These are phyloP conservation scores for Ophiostoma tasmaniense DNA, from an alignment of 2,329 filamentous ascomycete genomes.

Conservation along the genomic window DNA sequence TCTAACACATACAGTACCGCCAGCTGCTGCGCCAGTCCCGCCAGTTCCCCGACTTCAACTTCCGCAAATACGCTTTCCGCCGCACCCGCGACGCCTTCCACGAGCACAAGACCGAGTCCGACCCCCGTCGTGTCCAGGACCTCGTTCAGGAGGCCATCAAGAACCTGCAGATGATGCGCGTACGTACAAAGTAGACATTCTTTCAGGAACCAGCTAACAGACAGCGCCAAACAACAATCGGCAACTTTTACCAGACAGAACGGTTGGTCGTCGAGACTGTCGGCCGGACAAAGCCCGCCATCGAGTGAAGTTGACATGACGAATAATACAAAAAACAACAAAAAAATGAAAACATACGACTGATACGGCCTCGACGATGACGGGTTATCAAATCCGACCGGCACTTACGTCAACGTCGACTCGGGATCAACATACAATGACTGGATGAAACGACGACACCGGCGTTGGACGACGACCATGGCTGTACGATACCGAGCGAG, in stretches of 20 bases:
- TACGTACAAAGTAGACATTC: slow-evolving; percentile 30
- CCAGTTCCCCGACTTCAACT: slow-evolving; percentile 93
- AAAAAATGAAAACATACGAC: neutral
- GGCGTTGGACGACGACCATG: neutral
- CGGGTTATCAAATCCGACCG: neutral
- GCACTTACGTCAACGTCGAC: neutral
- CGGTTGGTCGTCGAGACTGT: slow-evolving; percentile 71
- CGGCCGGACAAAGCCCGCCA: slow-evolving; percentile 2
- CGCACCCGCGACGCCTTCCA: slow-evolving; percentile 85
- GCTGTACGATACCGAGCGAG: neutral
- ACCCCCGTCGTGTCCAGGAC: slow-evolving; percentile 73
- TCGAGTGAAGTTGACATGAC: neutral
- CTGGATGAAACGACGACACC: neutral
- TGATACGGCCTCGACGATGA: neutral
- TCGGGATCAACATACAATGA: neutral
- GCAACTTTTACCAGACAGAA: slow-evolving; percentile 90
- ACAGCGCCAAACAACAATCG: slow-evolving; percentile 82
- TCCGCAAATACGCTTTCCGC: slow-evolving; percentile 90
- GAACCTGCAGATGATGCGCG: slow-evolving; percentile 86
- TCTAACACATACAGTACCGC: slow-evolving; percentile 59
- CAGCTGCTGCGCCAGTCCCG: slow-evolving; percentile 77
- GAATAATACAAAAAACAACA: neutral
- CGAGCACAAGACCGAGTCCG: slow-evolving; percentile 64
- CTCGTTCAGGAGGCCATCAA: slow-evolving; percentile 80
- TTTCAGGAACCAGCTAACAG: slow-evolving; percentile 7